Evolutionary conservation across 2,329 filamentous ascomycete species (phyloP).

Genomic region (Knufia fluminis): DNA sequence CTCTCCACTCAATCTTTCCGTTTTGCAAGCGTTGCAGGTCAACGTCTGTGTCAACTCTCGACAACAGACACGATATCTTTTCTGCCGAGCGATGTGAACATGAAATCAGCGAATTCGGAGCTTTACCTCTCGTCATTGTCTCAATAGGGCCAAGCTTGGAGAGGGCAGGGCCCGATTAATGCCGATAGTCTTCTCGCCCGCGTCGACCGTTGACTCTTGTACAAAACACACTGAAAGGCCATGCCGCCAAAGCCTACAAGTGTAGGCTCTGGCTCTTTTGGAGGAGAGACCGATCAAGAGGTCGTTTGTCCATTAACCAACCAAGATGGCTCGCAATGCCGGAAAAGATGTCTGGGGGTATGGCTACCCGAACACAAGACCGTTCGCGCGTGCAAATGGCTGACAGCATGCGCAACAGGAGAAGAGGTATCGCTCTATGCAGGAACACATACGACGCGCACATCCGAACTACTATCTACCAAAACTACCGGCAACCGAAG

Average conservation of each 20-base stretch:
- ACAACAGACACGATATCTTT: conserved; percentile 6
- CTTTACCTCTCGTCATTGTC: conserved; percentile 7
- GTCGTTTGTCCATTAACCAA: conserved; percentile 94
- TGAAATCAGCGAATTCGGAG: neutral
- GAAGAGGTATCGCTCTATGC: conserved; percentile 96
- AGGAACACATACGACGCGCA: conserved; percentile 95
- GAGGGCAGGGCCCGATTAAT: conserved; percentile 10
- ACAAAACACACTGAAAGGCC: conserved; percentile 37
- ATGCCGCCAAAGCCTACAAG: conserved; percentile 86
- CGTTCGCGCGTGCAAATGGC: conserved; percentile 22
- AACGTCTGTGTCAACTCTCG: conserved; percentile 4
- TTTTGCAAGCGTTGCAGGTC: conserved; percentile 1
- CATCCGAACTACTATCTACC: conserved; percentile 96
- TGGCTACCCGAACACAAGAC: conserved; percentile 41
- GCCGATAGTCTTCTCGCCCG: conserved; percentile 7
- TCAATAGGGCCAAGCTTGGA: conserved; percentile 10
- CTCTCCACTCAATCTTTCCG: conserved; percentile 5
- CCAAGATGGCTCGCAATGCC: conserved; percentile 91
- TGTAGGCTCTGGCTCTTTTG: conserved; percentile 84
- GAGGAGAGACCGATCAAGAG: conserved; percentile 77
- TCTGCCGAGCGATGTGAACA: conserved; percentile 8
- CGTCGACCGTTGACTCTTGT: neutral
- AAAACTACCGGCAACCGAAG: conserved; percentile 93
- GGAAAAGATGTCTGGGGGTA: conserved; percentile 96
- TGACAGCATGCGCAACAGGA: conserved; percentile 50